Conservation (phyloP, 371 early-diverging fungal genomes). For the Basidiobolus meristosporus region DNA sequence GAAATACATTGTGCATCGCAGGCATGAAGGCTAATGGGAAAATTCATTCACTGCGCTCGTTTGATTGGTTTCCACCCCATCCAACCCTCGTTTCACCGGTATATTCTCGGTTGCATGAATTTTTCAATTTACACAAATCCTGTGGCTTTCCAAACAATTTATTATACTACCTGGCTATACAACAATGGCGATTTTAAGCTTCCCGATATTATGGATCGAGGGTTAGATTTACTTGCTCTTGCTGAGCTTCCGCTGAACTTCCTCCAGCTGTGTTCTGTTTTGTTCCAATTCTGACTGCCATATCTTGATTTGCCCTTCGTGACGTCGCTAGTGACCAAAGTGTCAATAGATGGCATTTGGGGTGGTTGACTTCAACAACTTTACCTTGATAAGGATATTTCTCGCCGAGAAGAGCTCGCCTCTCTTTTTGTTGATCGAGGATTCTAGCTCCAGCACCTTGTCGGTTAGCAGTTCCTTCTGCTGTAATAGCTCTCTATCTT, state of each 20-base stretch:
- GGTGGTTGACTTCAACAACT: neutral
- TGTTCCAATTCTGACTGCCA: neutral
- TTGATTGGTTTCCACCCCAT: too few species aligned
- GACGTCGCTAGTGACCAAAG: neutral
- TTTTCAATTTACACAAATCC: too few species aligned
- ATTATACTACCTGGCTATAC: too few species aligned
- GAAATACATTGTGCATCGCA: too few species aligned
- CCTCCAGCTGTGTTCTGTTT: neutral
- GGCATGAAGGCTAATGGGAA: too few species aligned
- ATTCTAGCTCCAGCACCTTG: neutral
- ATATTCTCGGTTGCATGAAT: too few species aligned
- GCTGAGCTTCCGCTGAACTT: neutral
- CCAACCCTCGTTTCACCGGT: too few species aligned
- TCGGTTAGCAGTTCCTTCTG: slow-evolving; percentile 1
- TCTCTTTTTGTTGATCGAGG: slow-evolving; percentile 1
- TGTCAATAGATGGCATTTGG: neutral
- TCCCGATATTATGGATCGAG: too few species aligned
- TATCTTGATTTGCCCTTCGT: slow-evolving; percentile 1
- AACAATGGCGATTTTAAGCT: too few species aligned
- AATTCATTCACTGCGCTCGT: too few species aligned
- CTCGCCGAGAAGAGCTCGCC: neutral
- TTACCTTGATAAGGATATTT: slow-evolving; percentile 4
- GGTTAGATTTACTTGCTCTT: too few species aligned
- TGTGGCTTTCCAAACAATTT: too few species aligned
- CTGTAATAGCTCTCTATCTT: slow-evolving; percentile 2